phyloP scores from a whole-genome alignment of 2,329 filamentous ascomycete genomes.

The Aureobasidium sp. region DNA sequence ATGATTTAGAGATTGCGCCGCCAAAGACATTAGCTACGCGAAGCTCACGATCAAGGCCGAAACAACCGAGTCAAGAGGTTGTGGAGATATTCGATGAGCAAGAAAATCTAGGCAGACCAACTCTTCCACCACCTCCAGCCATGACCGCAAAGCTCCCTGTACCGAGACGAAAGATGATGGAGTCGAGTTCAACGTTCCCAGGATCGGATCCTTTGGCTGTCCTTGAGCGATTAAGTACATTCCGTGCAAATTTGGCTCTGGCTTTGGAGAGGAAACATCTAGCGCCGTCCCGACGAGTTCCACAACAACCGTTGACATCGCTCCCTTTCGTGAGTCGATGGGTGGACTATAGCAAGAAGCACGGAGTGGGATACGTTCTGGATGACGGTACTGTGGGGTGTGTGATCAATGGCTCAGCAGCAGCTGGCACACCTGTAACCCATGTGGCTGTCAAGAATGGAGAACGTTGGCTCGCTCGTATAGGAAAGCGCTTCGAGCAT shows the following conservation, averaged over 20 bases:
- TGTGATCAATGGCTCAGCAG: conserved; percentile 41
- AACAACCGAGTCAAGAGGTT: conserved; percentile 23
- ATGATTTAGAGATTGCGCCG: conserved; percentile 13
- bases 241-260: conserved; percentile 41
- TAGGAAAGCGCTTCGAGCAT: conserved; percentile 54
- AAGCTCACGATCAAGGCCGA: conserved; percentile 19
- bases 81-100: conserved; percentile 33
- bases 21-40: not conserved
- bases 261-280: conserved; percentile 36
- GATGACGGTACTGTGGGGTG: conserved; percentile 76
- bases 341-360: conserved; percentile 86
- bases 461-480: conserved; percentile 54
- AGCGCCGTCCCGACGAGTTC: conserved; percentile 32
- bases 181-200: conserved; percentile 25
- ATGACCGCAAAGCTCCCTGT: conserved; percentile 26
- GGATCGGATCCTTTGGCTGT: conserved; percentile 41
- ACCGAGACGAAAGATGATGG: conserved; percentile 20
- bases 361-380: conserved; percentile 75
- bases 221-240: conserved; percentile 36
- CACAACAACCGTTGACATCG: conserved; percentile 23
- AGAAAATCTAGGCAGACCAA: conserved; percentile 18
- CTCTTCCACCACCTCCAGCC: conserved; percentile 25
- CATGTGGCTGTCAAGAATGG: conserved; percentile 66
- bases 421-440: conserved; percentile 53
- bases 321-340: conserved; percentile 62